Base-by-base conservation (phyloP, 345 rosid genomes). In the Aurinia saxatilis region DNA sequence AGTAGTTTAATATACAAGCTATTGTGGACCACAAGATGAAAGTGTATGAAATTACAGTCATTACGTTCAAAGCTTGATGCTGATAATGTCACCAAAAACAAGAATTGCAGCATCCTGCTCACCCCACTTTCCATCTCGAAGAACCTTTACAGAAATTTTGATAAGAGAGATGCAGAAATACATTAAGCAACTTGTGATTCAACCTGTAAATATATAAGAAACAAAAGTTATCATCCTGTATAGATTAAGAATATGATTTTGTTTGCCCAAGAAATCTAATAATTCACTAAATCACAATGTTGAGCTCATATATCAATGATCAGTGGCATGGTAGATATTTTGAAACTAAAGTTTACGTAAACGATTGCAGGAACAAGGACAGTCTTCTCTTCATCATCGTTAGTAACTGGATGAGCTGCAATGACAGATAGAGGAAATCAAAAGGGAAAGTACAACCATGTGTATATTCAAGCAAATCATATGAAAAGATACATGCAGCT, bases 101-200 rank as follows among this genome's bases (percentile, higher is more conserved):
- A 92, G 78, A 71, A 79, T 55, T 48, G 95, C 81, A 57, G 97
- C 96, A 60, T 90, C 98, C 65, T 87, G 88, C 81, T 92, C 98
- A 14, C 42, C 84, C 98, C 98, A 92, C 76, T 83, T 81, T 65
- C 95, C 97, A 70, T 89, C 98, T 63, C 98, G 86, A 68, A 92
- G 97, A 65, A 89, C 90, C 98, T 92, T 66, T 31, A 65, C 50
- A 80, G 17, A 21, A 23, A 44, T 27, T 52, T 30, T 8, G 55
- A 46, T 33, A 57, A 29, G 19, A 12, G 25, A 50, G 19, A 29
- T 19, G 59, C 0, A n/a, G 21, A 30, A 11, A 40, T 35, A 36
- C 48, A 53, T 27, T 44, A 35, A 10, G 7, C 37, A 50, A 49
- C n/a, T n/a, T n/a, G n/a, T n/a, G n/a, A n/a, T n/a, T n/a, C n/a